Base-by-base conservation (phyloP, 2,329 filamentous ascomycete species). In the Oidium heveae region DNA sequence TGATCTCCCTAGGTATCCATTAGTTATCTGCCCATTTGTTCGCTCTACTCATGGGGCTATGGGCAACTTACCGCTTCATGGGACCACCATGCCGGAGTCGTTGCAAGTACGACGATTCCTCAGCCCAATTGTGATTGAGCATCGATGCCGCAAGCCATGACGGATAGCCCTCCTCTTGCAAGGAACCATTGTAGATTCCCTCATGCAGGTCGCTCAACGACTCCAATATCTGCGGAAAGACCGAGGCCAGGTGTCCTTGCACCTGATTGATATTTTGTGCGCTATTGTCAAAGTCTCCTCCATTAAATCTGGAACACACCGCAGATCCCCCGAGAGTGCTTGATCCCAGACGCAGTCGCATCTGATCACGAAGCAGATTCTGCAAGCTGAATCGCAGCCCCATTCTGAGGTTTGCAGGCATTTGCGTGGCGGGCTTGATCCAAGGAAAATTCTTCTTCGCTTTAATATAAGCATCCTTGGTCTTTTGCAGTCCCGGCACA, bases 1-100 rank as follows among this genome's bases (percentile, higher is more conserved):
- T 53, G 5, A 57, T 36, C 12, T 50, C 24, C 20, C 56, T 57
- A 32, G 13, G 20, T 9, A 50, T 8, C 16, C 4, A 22, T 56
- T 33, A 56, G 52, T 28, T 3, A 28, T 28, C 24, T 28, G 3
- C 6, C 3, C 6, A 3, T 28, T 28, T 28, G 24, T 6, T 6
- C 3, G 6, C 24, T 3, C 24, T 28, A 6, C 6, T 3, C 6
- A 28, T 28, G 24, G 6, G 24, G n/a, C n/a, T n/a, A n/a, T n/a
- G n/a, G n/a, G n/a, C n/a, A n/a, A n/a, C n/a, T n/a, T 28, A 47
- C 44, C 13, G 22, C 22, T 47, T 47, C 44, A 47, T 47, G n/a
- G 7, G 5, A 20, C 13, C 22, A 20, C 44, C 44, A 28, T 47
- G 22, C 2, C 44, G n/a, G 22, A 47, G 44, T 13, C 44, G 44